Evolutionary conservation across 1,284 basidiomycete genomes (phyloP), one percentile per base, ranked within the genome.

Genomic region (Marasmius fiardii): DNA sequence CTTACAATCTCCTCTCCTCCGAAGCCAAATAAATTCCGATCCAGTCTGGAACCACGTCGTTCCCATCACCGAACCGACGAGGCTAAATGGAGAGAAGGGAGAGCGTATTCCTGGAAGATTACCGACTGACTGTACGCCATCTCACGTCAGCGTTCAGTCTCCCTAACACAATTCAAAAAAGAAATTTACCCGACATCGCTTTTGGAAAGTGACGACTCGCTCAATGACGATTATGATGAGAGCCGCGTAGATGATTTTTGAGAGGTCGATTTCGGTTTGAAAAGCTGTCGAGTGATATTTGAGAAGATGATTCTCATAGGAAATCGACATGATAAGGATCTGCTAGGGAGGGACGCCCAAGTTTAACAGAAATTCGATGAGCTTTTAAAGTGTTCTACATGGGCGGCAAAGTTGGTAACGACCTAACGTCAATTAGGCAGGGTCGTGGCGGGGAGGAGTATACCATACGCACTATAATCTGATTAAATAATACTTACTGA

Each of bases 91-190:
- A 6, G 60, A 57, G 45, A 69, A 65, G 18, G 67, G 58, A 24
- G 67, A 63, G 34, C 62, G 58, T 45, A 60, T 59, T 24, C 67
- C 67, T 21, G 63, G 65, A 20, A 65, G 55, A 58, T 61, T 51
- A 24, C 61, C 54, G 1, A 65, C 58, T 20, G 44, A 14, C 61
- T 63, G 11, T 35, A 4, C 28, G 4, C 28, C 28, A 41, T n/a
- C n/a, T n/a, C n/a, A n/a, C n/a, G n/a, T n/a, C n/a, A n/a, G n/a
- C n/a, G n/a, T n/a, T n/a, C n/a, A n/a, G n/a, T n/a, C n/a, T n/a
- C n/a, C n/a, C n/a, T n/a, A n/a, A n/a, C n/a, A n/a, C n/a, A n/a
- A n/a, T n/a, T n/a, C n/a, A n/a, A n/a, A n/a, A n/a, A n/a, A n/a
- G n/a, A n/a, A n/a, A 20, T 16, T 41, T 4, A 41, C 39, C 8